Conservation (phyloP, 1,139 yeast species). For the Saccharomyces pastorianus region DNA sequence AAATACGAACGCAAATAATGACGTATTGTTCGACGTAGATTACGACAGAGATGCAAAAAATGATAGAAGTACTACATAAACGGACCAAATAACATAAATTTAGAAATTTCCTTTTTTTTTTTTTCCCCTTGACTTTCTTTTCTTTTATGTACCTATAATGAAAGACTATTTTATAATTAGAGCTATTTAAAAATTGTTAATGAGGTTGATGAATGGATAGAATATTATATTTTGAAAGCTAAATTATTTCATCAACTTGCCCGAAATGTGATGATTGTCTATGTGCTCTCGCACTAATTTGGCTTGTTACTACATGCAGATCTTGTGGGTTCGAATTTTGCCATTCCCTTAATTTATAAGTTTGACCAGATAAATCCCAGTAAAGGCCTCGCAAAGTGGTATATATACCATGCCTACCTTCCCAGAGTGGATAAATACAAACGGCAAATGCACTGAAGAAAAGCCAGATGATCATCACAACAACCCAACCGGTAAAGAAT, state of each 20-base stretch:
- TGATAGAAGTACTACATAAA: not conserved
- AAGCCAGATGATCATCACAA: slow-evolving; percentile 66
- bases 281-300: slow-evolving; percentile 35
- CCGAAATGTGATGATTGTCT: not conserved
- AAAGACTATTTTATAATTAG: not conserved
- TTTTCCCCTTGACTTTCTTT: too few species aligned
- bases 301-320: slow-evolving; percentile 58
- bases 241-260: slow-evolving; percentile 1
- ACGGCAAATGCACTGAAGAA: slow-evolving; percentile 51
- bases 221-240: not conserved
- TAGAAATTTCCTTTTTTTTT: not conserved
- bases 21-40: not conserved
- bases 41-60: not conserved
- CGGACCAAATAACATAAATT: not conserved
- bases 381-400: slow-evolving; percentile 65
- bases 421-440: slow-evolving; percentile 54
- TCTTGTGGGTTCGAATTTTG: slow-evolving; percentile 61
- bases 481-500: slow-evolving; percentile 80
- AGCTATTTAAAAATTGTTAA: not conserved
- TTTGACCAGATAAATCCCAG: slow-evolving; percentile 77
- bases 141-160: not conserved
- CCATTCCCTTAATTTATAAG: slow-evolving; percentile 64
- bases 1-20: not conserved
- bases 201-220: not conserved
- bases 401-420: slow-evolving; percentile 57